Conservation (phyloP, 2,329 filamentous ascomycete species). For the Mycosphaerella sp. region DNA sequence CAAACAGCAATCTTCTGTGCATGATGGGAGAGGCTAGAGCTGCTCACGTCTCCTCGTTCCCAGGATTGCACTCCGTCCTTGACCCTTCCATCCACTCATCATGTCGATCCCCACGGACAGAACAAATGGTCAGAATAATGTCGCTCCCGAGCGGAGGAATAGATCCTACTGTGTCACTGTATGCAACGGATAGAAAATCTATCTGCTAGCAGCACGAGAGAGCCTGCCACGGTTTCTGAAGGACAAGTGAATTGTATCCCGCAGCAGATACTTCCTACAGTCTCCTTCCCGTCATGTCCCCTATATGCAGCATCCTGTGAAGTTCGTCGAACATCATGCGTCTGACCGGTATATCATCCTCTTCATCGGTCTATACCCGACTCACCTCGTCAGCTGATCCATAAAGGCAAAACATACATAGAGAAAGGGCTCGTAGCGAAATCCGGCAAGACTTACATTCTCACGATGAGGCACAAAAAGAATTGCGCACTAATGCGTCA, state of each 20-base stretch:
- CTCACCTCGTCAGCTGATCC: constrained; percentile 50
- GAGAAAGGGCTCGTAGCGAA: constrained; percentile 45
- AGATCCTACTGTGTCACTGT: constrained; percentile 1
- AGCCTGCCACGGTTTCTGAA: background rate
- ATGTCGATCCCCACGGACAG: background rate
- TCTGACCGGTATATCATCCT: constrained; percentile 52
- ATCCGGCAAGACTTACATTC: constrained; percentile 45
- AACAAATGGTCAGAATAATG: too few relatives aligned
- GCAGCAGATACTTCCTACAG: too few relatives aligned
- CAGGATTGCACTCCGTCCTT: background rate
- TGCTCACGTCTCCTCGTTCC: constrained; percentile 1
- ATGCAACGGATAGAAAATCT: background rate
- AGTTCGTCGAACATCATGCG: too few relatives aligned
- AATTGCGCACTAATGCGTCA: constrained; percentile 50
- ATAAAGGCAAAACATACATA: constrained; percentile 44
- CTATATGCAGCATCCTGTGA: too few relatives aligned
- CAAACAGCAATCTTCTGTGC: too few relatives aligned
- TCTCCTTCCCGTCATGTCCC: too few relatives aligned
- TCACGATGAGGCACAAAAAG: constrained; percentile 44
- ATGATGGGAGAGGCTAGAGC: background rate
- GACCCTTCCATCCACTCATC: background rate
- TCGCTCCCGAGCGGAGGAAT: constrained; percentile 7
- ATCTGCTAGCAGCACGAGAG: background rate
- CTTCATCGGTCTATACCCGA: constrained; percentile 53
- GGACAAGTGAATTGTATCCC: background rate